Percentiles rank a stretch among this genome's conserved stretches.
Conservation (phyloP, 2,329 filamentous ascomycete genomes). For the Nannizziopsis barbatae region DNA sequence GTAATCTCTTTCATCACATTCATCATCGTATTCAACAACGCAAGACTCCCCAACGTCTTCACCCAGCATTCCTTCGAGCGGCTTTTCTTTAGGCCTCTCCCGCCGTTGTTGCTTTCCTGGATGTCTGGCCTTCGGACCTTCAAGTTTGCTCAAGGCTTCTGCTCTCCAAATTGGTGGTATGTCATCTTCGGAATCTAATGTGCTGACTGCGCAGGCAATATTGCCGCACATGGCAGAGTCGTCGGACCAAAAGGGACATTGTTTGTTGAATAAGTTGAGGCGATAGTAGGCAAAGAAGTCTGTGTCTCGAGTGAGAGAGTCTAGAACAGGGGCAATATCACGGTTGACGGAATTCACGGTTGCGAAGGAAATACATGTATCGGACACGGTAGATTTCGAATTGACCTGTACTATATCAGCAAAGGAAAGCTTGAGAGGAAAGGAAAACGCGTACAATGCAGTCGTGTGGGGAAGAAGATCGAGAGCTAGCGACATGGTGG, state of each 20-base stretch:
- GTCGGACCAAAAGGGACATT: conserved; percentile 93
- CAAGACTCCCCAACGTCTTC: conserved; percentile 88
- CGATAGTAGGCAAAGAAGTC: conserved; percentile 99
- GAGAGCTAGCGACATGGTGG: conserved; percentile 58
- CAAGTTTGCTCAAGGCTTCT: conserved; percentile 79
- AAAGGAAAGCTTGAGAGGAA: too few species aligned
- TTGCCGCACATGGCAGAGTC: conserved; percentile 92
- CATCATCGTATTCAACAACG: conserved; percentile 93
- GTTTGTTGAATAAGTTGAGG: conserved; percentile 85
- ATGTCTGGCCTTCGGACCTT: conserved; percentile 83
- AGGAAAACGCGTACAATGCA: conserved; percentile 1
- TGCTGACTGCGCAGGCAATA: conserved; percentile 90
- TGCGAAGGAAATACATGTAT: conserved; percentile 88
- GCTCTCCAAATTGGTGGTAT: conserved; percentile 86
- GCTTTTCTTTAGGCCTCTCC: conserved; percentile 56
- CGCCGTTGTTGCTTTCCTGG: conserved; percentile 63
- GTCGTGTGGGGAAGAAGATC: conserved; percentile 47
- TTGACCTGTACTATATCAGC: conserved; percentile 54
- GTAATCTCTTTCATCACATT: conserved; percentile 93
- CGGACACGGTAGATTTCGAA: conserved; percentile 75
- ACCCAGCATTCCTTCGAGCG: conserved; percentile 71
- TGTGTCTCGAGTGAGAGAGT: conserved; percentile 71
- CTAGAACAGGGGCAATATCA: conserved; percentile 62
- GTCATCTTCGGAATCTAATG: conserved; percentile 87
- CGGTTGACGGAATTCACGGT: conserved; percentile 77